Percentiles rank a stretch among this genome's conserved stretches.
Evolutionary conservation across 257 asterid species (phyloP).

Genomic region (Solanum virginianum): DNA sequence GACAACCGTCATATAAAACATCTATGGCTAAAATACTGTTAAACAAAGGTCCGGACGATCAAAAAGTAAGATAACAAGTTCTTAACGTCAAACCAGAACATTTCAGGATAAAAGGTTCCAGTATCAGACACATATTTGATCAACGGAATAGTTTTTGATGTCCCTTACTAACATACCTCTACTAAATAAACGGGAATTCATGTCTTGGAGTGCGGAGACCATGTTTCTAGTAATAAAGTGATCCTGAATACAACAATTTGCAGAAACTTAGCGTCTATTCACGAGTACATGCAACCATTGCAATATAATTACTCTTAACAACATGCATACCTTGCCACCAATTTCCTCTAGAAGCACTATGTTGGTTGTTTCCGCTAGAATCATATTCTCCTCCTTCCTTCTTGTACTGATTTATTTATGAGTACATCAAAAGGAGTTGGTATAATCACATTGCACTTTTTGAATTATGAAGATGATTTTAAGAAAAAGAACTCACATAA

Average conservation of each 20-base stretch:
- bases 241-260: conserved; percentile 21
- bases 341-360: conserved; percentile 30
- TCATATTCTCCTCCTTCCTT: conserved; percentile 21
- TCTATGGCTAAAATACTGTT: background rate
- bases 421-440: background rate
- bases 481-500: conserved; percentile 10
- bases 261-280: background rate
- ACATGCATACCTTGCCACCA: conserved; percentile 46
- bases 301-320: background rate
- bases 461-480: background rate
- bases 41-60: background rate
- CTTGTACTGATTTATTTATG: conserved; percentile 17
- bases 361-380: conserved; percentile 16
- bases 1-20: background rate
- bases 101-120: background rate
- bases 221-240: conserved; percentile 29
- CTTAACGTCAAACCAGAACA: background rate
- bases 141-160: background rate
- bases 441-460: background rate
- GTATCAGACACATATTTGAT: background rate
- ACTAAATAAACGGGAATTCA: conserved; percentile 8
- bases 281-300: background rate
- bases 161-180: conserved; percentile 11
- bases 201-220: background rate
- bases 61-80: background rate